Conservation (phyloP, 106 monocot species). For the Dendrobium chrysotoxum region DNA sequence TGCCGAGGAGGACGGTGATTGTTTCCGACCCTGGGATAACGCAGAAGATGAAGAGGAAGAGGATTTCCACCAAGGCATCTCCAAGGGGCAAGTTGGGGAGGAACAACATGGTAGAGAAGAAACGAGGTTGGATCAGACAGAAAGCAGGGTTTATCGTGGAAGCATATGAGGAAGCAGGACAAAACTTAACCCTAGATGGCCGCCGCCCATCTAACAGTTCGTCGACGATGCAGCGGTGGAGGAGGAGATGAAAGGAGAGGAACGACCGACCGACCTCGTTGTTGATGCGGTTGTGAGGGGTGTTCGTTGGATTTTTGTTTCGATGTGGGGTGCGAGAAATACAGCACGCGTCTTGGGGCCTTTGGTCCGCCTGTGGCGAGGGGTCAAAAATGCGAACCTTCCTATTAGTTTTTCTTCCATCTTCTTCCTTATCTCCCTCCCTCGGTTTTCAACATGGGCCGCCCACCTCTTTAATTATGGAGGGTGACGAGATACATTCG, state of each 20-base stretch:
- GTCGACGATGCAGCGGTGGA: not conserved
- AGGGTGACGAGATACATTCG: no score
- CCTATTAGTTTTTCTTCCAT: not conserved
- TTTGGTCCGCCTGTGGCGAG: not conserved
- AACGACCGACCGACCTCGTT: conserved; percentile 8
- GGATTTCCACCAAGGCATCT: conserved; percentile 25
- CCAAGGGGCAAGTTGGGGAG: not conserved
- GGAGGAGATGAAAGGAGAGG: not conserved
- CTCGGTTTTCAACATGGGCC: not conserved
- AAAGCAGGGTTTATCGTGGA: not conserved
- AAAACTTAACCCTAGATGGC: conserved; percentile 7
- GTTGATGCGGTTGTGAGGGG: not conserved
- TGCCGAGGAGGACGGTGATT: conserved; percentile 10
- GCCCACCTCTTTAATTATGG: no score
- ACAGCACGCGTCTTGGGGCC: not conserved
- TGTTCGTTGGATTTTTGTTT: not conserved
- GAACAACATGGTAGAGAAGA: conserved; percentile 16
- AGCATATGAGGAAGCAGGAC: no score
- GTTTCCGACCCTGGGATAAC: conserved; percentile 4
- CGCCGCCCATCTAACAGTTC: conserved; percentile 1
- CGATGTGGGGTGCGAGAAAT: not conserved
- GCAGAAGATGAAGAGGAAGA: conserved; percentile 14
- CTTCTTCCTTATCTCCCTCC: not conserved
- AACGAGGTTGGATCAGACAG: not conserved
- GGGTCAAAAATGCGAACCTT: conserved; percentile 5